phyloP scores from a whole-genome alignment of 208 protist genomes.

The Trypanosoma brucei region DNA sequence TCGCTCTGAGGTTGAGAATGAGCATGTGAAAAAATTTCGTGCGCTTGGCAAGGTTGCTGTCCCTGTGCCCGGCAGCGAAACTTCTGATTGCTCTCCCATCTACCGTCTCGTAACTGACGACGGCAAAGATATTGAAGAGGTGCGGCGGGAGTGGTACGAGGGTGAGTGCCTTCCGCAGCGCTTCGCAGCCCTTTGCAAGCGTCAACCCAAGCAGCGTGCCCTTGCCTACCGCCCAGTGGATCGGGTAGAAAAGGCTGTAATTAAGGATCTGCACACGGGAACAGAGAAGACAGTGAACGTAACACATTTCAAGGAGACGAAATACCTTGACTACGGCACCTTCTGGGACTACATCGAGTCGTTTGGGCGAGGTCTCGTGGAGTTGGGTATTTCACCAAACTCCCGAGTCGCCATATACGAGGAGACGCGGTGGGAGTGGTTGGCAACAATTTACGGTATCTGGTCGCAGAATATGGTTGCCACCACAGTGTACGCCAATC shows the following conservation, averaged over 20 bases:
- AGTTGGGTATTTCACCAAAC: conserved; percentile 34
- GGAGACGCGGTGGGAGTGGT: conserved; percentile 83
- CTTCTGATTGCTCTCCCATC: conserved; percentile 25
- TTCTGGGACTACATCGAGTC: conserved; percentile 33
- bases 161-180: conserved; percentile 27
- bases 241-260: conserved; percentile 24
- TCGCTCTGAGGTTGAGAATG: conserved; percentile 25
- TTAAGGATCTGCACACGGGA: conserved; percentile 22
- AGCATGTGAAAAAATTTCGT: conserved; percentile 30
- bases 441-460: conserved; percentile 66
- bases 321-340: conserved; percentile 30
- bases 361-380: conserved; percentile 50
- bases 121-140: conserved; percentile 24
- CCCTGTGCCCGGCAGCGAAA: conserved; percentile 28
- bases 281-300: conserved; percentile 36
- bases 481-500: conserved; percentile 82
- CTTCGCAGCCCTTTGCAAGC: conserved; percentile 20
- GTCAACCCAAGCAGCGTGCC: conserved; percentile 9
- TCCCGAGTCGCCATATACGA: conserved; percentile 69
- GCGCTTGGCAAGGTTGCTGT: conserved; percentile 29
- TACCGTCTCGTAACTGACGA: conserved; percentile 38
- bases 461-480: conserved; percentile 59
- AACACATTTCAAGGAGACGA: conserved; percentile 37
- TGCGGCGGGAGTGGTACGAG: conserved; percentile 19
- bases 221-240: conserved; percentile 41